Conservation (phyloP, 768 basidiomycete genomes). For the Saitozyma podzolica region DNA sequence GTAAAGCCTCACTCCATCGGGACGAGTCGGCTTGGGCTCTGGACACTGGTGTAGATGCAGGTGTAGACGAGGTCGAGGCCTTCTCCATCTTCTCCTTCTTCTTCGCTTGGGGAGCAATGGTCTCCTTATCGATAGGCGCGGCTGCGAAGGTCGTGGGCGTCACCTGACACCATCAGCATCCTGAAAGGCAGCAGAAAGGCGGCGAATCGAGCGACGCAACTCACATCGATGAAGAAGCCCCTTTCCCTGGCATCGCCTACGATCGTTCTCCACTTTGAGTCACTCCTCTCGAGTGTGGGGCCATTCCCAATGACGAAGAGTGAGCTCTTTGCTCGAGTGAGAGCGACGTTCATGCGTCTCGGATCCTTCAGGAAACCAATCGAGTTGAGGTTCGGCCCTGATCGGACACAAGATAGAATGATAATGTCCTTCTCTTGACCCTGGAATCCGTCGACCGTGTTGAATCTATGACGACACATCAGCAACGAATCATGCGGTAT, state of each 20-base stretch:
- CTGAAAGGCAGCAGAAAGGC: not conserved
- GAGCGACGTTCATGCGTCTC: conserved; percentile 96
- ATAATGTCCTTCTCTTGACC: conserved; percentile 99
- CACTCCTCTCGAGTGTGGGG: conserved; percentile 81
- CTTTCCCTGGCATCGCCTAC: conserved; percentile 72
- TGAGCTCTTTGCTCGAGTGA: conserved; percentile 94
- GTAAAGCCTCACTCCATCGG: not conserved
- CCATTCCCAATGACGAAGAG: conserved; percentile 90
- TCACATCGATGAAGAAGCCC: conserved; percentile 65
- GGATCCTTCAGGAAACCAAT: conserved; percentile 87
- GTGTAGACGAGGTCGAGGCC: conserved; percentile 1
- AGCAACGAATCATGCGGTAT: not conserved
- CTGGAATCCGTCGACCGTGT: conserved; percentile 98
- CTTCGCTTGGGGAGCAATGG: conserved; percentile 18
- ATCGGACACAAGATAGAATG: conserved; percentile 93
- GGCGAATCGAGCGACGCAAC: conserved; percentile 23
- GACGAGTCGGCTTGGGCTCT: not conserved
- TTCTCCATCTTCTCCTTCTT: conserved; percentile 1
- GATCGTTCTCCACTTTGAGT: conserved; percentile 74
- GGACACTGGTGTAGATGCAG: not conserved
- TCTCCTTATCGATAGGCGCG: not conserved
- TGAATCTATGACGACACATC: conserved; percentile 59
- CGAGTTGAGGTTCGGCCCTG: conserved; percentile 75
- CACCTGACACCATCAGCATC: conserved; percentile 21
- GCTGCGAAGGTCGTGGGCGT: conserved; percentile 25